Conservation (phyloP, 1,284 basidiomycete genomes). For the Vanrija sp. region DNA sequence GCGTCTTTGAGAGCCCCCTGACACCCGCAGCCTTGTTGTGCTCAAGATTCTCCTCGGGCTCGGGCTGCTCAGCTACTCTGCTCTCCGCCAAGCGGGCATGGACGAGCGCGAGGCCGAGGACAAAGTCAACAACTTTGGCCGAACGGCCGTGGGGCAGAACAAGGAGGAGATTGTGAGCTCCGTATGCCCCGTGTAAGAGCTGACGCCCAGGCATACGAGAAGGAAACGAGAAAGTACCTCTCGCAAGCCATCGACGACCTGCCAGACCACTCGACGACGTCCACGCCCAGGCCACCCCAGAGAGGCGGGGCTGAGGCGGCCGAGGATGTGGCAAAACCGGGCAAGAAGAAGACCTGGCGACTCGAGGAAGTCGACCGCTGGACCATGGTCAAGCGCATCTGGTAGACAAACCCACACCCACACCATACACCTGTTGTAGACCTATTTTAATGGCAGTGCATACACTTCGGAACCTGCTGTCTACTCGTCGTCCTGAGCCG, state of each 20-base stretch:
- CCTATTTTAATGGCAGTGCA: slow-evolving; percentile 12
- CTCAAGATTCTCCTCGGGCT: slow-evolving; percentile 86
- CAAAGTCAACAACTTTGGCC: slow-evolving; percentile 78
- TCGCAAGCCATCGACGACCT: slow-evolving; percentile 67
- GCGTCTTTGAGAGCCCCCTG: background rate
- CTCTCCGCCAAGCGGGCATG: slow-evolving; percentile 67
- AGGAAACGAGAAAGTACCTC: slow-evolving; percentile 67
- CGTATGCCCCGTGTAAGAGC: background rate
- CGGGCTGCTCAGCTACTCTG: slow-evolving; percentile 77
- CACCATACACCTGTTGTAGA: slow-evolving; percentile 11
- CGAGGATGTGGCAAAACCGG: slow-evolving; percentile 35
- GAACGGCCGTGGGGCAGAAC: slow-evolving; percentile 81
- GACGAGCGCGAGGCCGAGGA: slow-evolving; percentile 64
- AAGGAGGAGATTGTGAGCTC: slow-evolving; percentile 69
- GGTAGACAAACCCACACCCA: slow-evolving; percentile 51
- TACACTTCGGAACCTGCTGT: slow-evolving; percentile 11
- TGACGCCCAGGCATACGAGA: slow-evolving; percentile 64
- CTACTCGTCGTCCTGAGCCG: slow-evolving; percentile 13
- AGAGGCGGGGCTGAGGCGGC: slow-evolving; percentile 57
- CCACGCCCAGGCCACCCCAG: background rate
- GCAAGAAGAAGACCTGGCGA: slow-evolving; percentile 58
- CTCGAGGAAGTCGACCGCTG: slow-evolving; percentile 83
- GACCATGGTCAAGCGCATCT: slow-evolving; percentile 91
- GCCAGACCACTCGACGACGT: slow-evolving; percentile 48
- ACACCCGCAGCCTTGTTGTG: slow-evolving; percentile 61